Percentiles rank a stretch among this genome's conserved stretches.
Evolutionary conservation across 2,329 filamentous ascomycete genomes (phyloP).

Genomic region (Fusarium sp.): DNA sequence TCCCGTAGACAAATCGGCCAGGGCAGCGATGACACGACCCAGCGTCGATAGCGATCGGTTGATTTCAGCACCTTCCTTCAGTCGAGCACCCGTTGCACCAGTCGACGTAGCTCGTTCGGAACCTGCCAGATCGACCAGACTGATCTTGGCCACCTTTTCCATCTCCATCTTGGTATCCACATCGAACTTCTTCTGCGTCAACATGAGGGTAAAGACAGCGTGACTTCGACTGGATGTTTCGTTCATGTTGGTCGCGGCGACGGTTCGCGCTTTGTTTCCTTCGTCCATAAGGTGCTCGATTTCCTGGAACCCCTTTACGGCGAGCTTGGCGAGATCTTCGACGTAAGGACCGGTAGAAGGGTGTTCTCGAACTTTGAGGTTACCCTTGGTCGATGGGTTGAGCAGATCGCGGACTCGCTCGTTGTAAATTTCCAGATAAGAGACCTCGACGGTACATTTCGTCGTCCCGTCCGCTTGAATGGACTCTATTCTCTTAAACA

Average conservation of each 20-base stretch:
- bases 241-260: conserved; percentile 99
- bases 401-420: conserved; percentile 95
- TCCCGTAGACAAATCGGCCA: conserved; percentile 89
- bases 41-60: conserved; percentile 96
- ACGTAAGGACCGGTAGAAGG: conserved; percentile 98
- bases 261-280: conserved; percentile 97
- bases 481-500: conserved; percentile 87
- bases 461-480: conserved; percentile 80
- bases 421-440: conserved; percentile 99
- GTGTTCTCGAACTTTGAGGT: conserved; percentile 97
- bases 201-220: conserved; percentile 95
- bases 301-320: conserved; percentile 92
- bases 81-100: conserved; percentile 90
- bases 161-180: conserved; percentile 95
- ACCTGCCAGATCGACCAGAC: conserved; percentile 95
- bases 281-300: conserved; percentile 99
- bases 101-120: conserved; percentile 98
- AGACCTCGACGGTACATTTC: conserved; percentile 95
- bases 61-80: conserved; percentile 99
- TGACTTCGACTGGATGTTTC: conserved; percentile 98
- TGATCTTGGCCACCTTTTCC: conserved; percentile 98
- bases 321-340: conserved; percentile 94
- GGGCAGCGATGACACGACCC: conserved; percentile 94
- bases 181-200: conserved; percentile 94
- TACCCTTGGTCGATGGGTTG: conserved; percentile 95